phyloP scores from a whole-genome alignment of 2,329 filamentous ascomycete species.

The Tolypocladium sp. region DNA sequence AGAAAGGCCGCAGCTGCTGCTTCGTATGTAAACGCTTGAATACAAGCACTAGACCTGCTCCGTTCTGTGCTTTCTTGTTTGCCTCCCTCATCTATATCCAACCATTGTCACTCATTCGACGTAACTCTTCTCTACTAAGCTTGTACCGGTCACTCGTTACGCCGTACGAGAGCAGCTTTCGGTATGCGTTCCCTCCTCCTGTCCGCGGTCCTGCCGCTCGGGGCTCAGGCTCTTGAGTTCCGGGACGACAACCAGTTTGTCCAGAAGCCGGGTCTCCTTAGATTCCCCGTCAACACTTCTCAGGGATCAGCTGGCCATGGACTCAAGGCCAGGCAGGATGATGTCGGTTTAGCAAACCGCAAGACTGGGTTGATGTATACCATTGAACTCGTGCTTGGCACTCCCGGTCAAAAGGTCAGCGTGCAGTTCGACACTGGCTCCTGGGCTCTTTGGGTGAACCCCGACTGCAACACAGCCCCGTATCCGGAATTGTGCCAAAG shows the following conservation, averaged over 20 bases:
- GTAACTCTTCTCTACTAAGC: background rate
- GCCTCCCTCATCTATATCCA: too few species aligned
- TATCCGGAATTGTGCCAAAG: conserved; percentile 8
- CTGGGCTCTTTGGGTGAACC: conserved; percentile 23
- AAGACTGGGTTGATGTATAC: conserved; percentile 13
- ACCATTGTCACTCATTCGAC: background rate
- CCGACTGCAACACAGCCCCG: conserved; percentile 14
- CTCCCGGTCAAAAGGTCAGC: conserved; percentile 16
- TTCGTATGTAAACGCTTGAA: too few species aligned
- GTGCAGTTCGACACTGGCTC: conserved; percentile 23
- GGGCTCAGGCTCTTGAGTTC: conserved; percentile 2
- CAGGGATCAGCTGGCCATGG: background rate
- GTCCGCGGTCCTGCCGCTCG: conserved; percentile 7
- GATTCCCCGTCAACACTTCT: conserved; percentile 5
- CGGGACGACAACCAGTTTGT: background rate
- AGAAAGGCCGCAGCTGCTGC: too few species aligned
- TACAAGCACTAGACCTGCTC: too few species aligned
- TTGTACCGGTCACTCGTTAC: conserved; percentile 6
- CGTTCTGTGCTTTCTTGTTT: too few species aligned
- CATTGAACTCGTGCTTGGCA: conserved; percentile 18
- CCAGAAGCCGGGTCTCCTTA: conserved; percentile 2
- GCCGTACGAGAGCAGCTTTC: conserved; percentile 3
- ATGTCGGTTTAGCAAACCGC: conserved; percentile 3
- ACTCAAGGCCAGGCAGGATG: conserved; percentile 4
- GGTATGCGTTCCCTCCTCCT: conserved; percentile 5